These are phyloP conservation scores for Naganishia vaughanmartiniae DNA, from an alignment of 768 basidiomycete species.

Conservation along the genomic window DNA sequence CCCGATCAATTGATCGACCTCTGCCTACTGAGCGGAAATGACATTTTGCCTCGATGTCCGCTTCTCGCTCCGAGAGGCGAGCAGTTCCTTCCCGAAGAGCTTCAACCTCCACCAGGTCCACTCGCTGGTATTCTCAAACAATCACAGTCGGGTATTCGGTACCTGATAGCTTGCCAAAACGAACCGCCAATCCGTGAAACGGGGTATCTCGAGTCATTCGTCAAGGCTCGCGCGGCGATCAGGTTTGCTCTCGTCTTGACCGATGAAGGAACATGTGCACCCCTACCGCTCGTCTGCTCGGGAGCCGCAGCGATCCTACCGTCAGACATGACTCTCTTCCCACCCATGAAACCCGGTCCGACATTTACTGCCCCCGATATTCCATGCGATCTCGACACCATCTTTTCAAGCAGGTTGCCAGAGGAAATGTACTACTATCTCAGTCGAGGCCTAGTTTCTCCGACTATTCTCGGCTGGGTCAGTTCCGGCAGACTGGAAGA, in stretches of 20 bases:
- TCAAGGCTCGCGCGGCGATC: slow-evolving; percentile 84
- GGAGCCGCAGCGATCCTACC: slow-evolving; percentile 64
- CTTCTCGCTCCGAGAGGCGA: slow-evolving; percentile 41
- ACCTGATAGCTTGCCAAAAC: slow-evolving; percentile 37
- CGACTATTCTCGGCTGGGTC: slow-evolving; percentile 91
- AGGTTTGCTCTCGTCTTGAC: slow-evolving; percentile 86
- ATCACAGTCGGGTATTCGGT: background rate
- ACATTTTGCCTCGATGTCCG: slow-evolving; percentile 60
- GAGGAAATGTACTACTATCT: slow-evolving; percentile 97
- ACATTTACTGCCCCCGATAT: slow-evolving; percentile 77
- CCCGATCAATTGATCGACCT: slow-evolving; percentile 95
- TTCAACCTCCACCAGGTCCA: slow-evolving; percentile 9
- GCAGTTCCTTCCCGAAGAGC: slow-evolving; percentile 32
- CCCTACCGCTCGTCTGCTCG: slow-evolving; percentile 63
- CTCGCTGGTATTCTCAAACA: slow-evolving; percentile 18
- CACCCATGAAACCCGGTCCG: slow-evolving; percentile 51
- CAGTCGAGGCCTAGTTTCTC: slow-evolving; percentile 82
- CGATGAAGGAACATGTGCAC: slow-evolving; percentile 58
- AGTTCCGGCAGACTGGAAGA: slow-evolving; percentile 81
- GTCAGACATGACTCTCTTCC: slow-evolving; percentile 56
- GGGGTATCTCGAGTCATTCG: slow-evolving; percentile 75
- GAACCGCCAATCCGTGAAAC: slow-evolving; percentile 64
- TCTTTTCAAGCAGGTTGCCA: slow-evolving; percentile 89
- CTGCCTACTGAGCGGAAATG: slow-evolving; percentile 85
- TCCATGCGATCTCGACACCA: slow-evolving; percentile 84